Evolutionary conservation across 768 basidiomycete genomes (phyloP), one percentile per base, ranked within the genome.

Genomic region (Termitomyces sp.): DNA sequence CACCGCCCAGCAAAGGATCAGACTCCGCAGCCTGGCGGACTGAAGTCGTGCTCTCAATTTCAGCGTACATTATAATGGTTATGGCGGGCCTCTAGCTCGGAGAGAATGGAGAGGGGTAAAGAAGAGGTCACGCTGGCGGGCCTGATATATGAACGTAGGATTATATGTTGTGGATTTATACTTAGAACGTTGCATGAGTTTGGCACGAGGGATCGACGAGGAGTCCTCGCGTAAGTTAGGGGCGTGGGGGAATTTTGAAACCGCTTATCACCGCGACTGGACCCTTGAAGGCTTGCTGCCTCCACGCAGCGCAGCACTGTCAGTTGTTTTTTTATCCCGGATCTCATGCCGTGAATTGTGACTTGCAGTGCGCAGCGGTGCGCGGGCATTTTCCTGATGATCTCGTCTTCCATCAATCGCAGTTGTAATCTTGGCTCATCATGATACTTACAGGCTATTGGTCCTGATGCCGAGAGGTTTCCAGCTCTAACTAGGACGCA

Each of bases 1-100:
- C 45, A 36, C 35, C 65, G 24, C 59, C 64, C 39, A 63, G 65
- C 48, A 69, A 65, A 57, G 67, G 66, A 59, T 68, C 69, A 45
- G 64, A 39, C 60, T 72, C 71, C 13, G 65, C 59, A 16, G 60
- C 62, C 22, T 62, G 65, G 15, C 57, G 44, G 2, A 65, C 57
- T 39, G 65, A 42, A 45, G 51, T 61, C 35, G 63, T 52, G 32
- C 57, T 63, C 42, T 64, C 63, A 55, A 65, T 63, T 28, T 68
- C 67, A 51, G 56, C 52, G 55, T 68, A 62, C 69, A 69, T 69
- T 28, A 28, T 28, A 4, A 28, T 28, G n/a, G 24, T 55, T 12
- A 39, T 45, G 18, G 20, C 5, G 20, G n/a, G 32, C 15, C 22
- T 51, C 22, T 38, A 39, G 52, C 52, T 39, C 13, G 8, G 22